Evolutionary conservation across 495 filamentous ascomycete genomes (phyloP).

Genomic region (Articulospora tetracladia): DNA sequence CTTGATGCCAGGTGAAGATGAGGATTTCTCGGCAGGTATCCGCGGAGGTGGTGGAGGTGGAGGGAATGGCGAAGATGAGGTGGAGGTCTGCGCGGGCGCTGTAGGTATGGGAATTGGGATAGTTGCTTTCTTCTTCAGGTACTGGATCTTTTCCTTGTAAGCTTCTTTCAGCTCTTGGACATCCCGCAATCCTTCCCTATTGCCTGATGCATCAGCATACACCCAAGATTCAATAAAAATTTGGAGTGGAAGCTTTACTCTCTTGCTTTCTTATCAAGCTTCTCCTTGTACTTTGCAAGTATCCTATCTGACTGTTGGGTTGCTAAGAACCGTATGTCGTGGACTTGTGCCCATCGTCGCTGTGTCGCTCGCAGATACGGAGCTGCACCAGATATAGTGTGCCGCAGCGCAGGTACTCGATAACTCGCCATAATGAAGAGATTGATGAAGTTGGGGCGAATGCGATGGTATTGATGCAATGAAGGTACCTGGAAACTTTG

Average conservation of each 20-base stretch:
- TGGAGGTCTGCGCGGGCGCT: slow-evolving; percentile 21
- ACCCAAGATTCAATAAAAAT: neutral
- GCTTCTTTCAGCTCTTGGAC: slow-evolving; percentile 74
- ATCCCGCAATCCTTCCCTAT: slow-evolving; percentile 67
- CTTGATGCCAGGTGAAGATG: slow-evolving; percentile 60
- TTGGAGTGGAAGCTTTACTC: slow-evolving; percentile 41
- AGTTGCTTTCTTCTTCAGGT: slow-evolving; percentile 32
- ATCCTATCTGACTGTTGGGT: slow-evolving; percentile 55
- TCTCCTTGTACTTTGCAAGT: slow-evolving; percentile 79
- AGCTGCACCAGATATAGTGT: slow-evolving; percentile 25
- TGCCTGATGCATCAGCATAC: slow-evolving; percentile 9
- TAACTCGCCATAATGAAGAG: slow-evolving; percentile 24
- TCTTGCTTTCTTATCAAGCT: slow-evolving; percentile 81
- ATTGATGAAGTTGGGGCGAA: neutral
- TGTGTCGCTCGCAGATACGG: slow-evolving; percentile 42
- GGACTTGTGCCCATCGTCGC: slow-evolving; percentile 84
- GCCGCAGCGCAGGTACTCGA: slow-evolving; percentile 25
- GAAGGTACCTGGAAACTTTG: neutral
- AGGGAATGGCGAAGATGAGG: slow-evolving; percentile 19
- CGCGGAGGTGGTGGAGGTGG: slow-evolving; percentile 32
- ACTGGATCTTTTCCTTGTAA: slow-evolving; percentile 77
- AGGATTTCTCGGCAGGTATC: slow-evolving; percentile 27
- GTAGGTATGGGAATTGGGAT: slow-evolving; percentile 30
- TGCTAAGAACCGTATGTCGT: slow-evolving; percentile 86
- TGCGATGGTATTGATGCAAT: neutral